These are phyloP conservation scores for Plasmodium cynomolgi DNA, from an alignment of 169 alveolate genomes.

Conservation along the genomic window DNA sequence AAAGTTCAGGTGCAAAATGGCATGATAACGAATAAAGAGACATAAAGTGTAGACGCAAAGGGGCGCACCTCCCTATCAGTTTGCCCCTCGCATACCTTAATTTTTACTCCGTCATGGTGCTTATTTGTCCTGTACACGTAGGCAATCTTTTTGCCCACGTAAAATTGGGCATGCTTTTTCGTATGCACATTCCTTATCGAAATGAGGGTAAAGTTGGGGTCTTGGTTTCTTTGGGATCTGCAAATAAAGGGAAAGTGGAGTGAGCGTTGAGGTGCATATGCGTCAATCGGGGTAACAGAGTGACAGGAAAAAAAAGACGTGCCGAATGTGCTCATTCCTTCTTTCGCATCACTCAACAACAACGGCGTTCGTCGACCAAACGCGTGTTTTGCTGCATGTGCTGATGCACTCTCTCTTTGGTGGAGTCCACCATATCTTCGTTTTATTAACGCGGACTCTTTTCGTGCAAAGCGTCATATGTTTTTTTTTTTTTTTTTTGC, in stretches of 20 bases:
- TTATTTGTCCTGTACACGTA: conserved; percentile 97
- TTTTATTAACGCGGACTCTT: background rate
- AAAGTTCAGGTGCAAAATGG: background rate
- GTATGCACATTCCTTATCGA: conserved; percentile 97
- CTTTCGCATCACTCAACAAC: background rate
- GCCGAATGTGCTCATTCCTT: background rate
- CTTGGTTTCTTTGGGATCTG: conserved; percentile 95
- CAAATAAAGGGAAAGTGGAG: background rate
- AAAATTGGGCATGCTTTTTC: conserved; percentile 95
- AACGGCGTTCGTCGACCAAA: background rate
- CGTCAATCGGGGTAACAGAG: background rate
- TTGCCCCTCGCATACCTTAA: conserved; percentile 85
- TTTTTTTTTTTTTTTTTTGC: too few relatives aligned
- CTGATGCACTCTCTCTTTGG: background rate
- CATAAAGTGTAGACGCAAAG: background rate
- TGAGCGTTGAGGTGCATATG: background rate
- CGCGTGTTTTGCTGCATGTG: background rate
- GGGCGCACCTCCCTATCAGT: background rate
- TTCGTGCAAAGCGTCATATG: background rate
- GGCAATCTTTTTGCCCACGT: conserved; percentile 98
- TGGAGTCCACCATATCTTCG: background rate
- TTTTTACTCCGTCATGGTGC: conserved; percentile 92
- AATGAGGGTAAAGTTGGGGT: conserved; percentile 95
- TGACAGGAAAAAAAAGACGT: background rate
- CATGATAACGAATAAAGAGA: background rate